Base-by-base conservation (phyloP, 2,329 filamentous ascomycete genomes). In the Pezicula radicicola region DNA sequence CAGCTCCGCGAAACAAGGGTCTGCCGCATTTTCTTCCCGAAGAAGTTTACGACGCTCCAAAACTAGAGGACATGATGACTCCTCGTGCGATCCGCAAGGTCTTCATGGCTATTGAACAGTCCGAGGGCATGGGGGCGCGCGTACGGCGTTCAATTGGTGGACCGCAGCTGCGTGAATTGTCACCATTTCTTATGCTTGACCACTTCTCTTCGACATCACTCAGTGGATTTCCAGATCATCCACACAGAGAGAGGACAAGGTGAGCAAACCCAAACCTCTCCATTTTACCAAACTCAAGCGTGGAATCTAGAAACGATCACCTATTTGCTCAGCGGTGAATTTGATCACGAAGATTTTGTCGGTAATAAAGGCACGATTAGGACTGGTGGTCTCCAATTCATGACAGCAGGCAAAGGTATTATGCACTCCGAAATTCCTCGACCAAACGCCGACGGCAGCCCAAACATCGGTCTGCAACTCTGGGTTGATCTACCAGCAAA, bases 391-490 rank as follows among this genome's bases (percentile, higher is more conserved):
- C 74, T 97, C 44, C 93, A 97, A 68, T 97, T 97, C 78, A 97
- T 97, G 94, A 97, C 93, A 0, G 93, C 93, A 1, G 93, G 93
- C 4, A 77, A 80, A 19, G 93, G 93, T 40, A 95, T 97, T 63
- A 88, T 97, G 70, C 94, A 97, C 70, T 90, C 92, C 36, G 93
- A 97, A 72, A 97, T 97, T 91, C 93, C 93, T 9, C 80, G 83
- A 50, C 83, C 89, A 65, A 90, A 91, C 66, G 68, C 78, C 1
- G 89, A 94, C 67, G 89, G 89, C 46, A 81, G 77, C 52, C 75
- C 87, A 53, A 96, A 92, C 68, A 80, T 95, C 49, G 93, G 93
- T 33, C 82, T 97, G 73, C 94, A 97, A 75, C 78, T 97, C 19
- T 97, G 94, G 93, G 92, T 97, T 45, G 93, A 97, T 68, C 75